Base-by-base conservation (phyloP, 371 early-diverging fungal genomes). In the Lichtheimia ramosa region DNA sequence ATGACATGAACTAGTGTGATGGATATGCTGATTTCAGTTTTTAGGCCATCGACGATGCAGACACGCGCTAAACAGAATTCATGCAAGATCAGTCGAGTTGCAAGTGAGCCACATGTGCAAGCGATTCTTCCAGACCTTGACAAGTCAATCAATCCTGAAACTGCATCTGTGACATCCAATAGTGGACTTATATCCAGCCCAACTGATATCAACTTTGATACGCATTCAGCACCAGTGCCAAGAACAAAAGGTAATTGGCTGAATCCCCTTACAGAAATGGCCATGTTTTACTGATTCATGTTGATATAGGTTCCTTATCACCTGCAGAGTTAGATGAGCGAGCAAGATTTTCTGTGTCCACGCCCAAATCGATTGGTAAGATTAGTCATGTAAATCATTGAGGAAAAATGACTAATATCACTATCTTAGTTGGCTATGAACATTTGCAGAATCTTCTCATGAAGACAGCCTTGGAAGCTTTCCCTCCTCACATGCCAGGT, bases 401-500 rank as follows among this genome's bases (percentile, higher is more conserved):
- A 5, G 18, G n/a, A 6, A 21, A 46, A 18, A 16, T n/a, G 10
- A 46, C 5, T 18, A 16, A 46, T 46, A 16, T 16, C 46, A 21
- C 7, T 53, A 13, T 5, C 25, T 5, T 43, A 58, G 72, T 64
- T 56, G 78, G 79, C 3, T 73, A 77, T 57, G 69, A 69, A 2
- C 75, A 80, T 60, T 59, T 84, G 7, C 78, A 84, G 57, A 69
- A 63, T 27, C 55, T 84, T 10, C 63, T 84, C 12, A 63, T 72
- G 24, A 77, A 71, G 27, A 68, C 61, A 23, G 77, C 81, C 3
- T 61, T 70, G 53, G 75, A 82, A 51, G 77, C 80, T 12, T 80
- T 82, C 51, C 79, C 84, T 7, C 72, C 80, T 2, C 68, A 70
- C 25, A 74, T 80, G 58, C 74, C 75, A 57, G 81, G 81, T 81